Base-by-base conservation (phyloP, 768 basidiomycete species). In the Termitomyces sp. region DNA sequence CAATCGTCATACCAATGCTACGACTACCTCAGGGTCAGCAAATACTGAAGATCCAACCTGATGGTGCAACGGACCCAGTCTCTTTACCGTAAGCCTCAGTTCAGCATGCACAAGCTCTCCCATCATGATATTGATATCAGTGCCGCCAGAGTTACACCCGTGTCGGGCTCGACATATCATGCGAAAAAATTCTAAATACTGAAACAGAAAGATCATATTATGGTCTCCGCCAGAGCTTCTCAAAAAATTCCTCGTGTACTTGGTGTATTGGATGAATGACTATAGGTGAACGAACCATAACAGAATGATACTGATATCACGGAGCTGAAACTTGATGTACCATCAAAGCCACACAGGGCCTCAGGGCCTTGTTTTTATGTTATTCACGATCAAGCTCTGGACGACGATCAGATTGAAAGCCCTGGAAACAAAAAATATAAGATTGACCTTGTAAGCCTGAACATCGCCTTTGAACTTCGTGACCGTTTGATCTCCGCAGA, bases 401-500 rank as follows among this genome's bases (percentile, higher is more conserved):
- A 59, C 56, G 45, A n/a, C 9, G 20, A 57, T 71, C 57, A 70
- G 46, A 58, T 61, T 40, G 63, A 52, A 47, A 47, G 56, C 36
- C 20, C 47, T 37, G 52, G 38, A 43, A 45, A 57, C 42, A 47
- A 14, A 42, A 45, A 67, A 42, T 15, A 3, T 20, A 8, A 34
- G 11, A 46, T 76, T 63, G 56, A 86, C 92, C 89, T 96, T 97
- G 81, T 97, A 97, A 11, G 84, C 86, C 68, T 92, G 85, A 0
- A 97, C 95, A 68, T 97, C 95, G 43, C 94, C 94, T 73, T 76
- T 85, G 79, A 94, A 96, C 73, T 93, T 92, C 60, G 75, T 76
- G 37, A 93, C 91, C 0, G 87, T 88, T 56, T 83, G 87, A 69
- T 94, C 91, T 36, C 86, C 88, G 68, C 96, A 98, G 10, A 97